phyloP scores from a whole-genome alignment of 2,329 filamentous ascomycete species.

The Calonectria leucothoes region DNA sequence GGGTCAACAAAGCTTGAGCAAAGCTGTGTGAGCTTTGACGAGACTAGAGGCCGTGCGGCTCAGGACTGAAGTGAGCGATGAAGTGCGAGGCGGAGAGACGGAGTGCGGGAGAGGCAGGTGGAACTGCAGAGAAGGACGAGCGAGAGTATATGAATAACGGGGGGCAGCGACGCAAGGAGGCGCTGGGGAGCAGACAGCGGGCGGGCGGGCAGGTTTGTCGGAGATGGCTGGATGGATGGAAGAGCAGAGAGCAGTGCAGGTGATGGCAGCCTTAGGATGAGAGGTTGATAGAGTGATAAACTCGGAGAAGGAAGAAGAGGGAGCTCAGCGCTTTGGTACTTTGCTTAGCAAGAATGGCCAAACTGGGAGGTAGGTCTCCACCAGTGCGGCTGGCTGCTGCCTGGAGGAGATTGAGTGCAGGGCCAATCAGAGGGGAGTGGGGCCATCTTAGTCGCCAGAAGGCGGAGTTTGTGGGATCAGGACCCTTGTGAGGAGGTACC shows the following conservation, averaged over 20 bases:
- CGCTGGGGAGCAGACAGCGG: conserved; percentile 10
- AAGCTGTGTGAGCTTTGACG: conserved; percentile 12
- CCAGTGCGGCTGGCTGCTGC: conserved; percentile 43
- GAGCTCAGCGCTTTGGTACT: conserved; percentile 26
- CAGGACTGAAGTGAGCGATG: conserved; percentile 20
- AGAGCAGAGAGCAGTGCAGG: background rate
- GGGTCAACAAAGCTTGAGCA: background rate
- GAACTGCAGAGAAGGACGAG: conserved; percentile 39
- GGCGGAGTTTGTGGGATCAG: conserved; percentile 39
- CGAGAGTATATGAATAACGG: conserved; percentile 42
- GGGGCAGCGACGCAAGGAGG: conserved; percentile 27
- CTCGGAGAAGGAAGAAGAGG: conserved; percentile 19
- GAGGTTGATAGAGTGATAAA: conserved; percentile 18
- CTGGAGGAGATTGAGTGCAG: conserved; percentile 34
- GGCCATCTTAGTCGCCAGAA: conserved; percentile 14
- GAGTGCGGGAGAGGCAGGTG: conserved; percentile 37
- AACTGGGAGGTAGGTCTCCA: background rate
- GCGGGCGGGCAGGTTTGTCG: background rate
- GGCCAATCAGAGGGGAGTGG: conserved; percentile 35
- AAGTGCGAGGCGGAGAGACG: conserved; percentile 24
- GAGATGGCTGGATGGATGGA: conserved; percentile 10
- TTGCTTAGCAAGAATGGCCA: conserved; percentile 42
- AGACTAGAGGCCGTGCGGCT: conserved; percentile 27
- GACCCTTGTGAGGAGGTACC: background rate
- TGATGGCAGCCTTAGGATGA: conserved; percentile 36